Evolutionary conservation across 306 rosid species (phyloP), one percentile per base, ranked within the genome.

Genomic region (Luffa aegyptiaca): DNA sequence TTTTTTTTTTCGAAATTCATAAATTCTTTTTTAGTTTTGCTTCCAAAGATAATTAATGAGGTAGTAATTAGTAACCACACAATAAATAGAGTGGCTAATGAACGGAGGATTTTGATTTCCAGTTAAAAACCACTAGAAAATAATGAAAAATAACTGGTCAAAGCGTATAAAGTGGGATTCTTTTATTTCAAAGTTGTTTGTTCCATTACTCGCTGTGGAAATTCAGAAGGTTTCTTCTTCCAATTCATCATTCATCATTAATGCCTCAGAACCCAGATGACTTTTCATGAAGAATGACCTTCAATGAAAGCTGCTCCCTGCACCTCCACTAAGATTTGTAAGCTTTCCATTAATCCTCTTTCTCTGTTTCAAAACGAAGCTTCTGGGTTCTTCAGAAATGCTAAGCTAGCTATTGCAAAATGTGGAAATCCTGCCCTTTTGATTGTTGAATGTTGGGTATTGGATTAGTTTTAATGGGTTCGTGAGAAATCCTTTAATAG

Each of bases 131-230:
- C 63, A 75, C 48, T 36, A 75, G 45, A 52, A 75, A 75, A 52
- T 66, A 8, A 17, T 35, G 62, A 16, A 14, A 1, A 52, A 8
- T 75, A 51, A 52, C 44, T 35, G 79, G 79, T 75, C 79, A 75
- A 75, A 75, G 35, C 63, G 79, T 75, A 52, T 75, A 52, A 75
- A 75, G 33, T 51, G 79, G 79, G 35, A 8, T 75, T 74, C 57
- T 73, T 71, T 46, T 46, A 45, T 71, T 71, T 45, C 20, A 5
- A 21, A 46, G 12, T 3, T 44, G 18, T 45, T 72, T 13, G 61
- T 73, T 21, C 45, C 7, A 48, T 73, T 13, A 73, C 52, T 48
- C 79, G 63, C 79, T 57, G 41, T 4, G 35, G 45, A 73, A 49
- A 73, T 73, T 73, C 61, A 14, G 1, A 9, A 17, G 5, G 3